A percentile compares a stretch with the other conserved stretches of the same genome.
Conservation (phyloP, 1,284 basidiomycete genomes). For the Ustilago hordei region DNA sequence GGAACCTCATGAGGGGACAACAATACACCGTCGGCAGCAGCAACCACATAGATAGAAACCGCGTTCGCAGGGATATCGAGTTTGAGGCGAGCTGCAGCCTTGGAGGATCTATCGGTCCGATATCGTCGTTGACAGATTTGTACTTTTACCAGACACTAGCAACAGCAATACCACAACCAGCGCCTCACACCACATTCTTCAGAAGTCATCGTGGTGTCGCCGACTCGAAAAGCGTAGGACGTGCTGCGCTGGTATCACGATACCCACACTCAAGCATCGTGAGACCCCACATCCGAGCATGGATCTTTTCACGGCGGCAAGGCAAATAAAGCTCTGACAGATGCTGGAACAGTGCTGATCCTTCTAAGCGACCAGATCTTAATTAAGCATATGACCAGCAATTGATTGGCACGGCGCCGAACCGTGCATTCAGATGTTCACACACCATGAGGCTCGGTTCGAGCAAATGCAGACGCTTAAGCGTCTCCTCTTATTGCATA, state of each 20-base stretch:
- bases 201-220: not conserved
- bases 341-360: not conserved
- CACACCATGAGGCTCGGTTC: conserved; percentile 9
- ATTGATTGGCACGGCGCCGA: not conserved
- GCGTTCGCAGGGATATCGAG: not conserved
- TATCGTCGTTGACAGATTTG: not conserved
- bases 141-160: conserved; percentile 9
- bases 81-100: not conserved
- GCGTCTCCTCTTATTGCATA: not conserved
- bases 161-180: not conserved
- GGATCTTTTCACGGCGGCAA: not conserved
- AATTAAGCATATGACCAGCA: not conserved
- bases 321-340: not conserved
- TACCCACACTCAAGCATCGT: too few species aligned
- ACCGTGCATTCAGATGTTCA: conserved; percentile 1
- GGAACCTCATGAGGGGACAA: too few species aligned
- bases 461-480: not conserved
- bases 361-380: not conserved
- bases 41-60: not conserved
- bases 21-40: not conserved
- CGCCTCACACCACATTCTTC: not conserved
- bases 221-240: not conserved
- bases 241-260: not conserved
- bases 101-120: not conserved
- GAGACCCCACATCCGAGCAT: not conserved